A percentile compares a stretch with the other conserved stretches of the same genome.
phyloP scores from a whole-genome alignment of 345 rosid genomes.

The Rhizophora apiculata region DNA sequence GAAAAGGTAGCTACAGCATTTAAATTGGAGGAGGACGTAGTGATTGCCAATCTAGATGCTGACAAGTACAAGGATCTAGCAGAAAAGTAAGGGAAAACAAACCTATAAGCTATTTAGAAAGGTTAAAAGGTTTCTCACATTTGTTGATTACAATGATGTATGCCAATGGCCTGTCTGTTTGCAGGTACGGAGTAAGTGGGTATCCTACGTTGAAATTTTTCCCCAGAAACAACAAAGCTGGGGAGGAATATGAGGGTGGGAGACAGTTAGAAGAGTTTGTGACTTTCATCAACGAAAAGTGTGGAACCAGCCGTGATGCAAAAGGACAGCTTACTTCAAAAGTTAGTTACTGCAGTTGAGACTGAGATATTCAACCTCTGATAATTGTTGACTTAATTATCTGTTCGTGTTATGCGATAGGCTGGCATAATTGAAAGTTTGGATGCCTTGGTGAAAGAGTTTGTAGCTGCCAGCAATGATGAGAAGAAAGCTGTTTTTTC shows the following conservation, averaged over 20 bases:
- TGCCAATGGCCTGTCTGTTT: background rate
- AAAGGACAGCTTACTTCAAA: conserved; percentile 83
- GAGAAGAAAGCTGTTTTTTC: conserved; percentile 70
- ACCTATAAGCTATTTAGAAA: background rate
- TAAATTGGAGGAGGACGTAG: conserved; percentile 70
- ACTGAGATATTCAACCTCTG: background rate
- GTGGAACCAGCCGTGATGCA: conserved; percentile 79
- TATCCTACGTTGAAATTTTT: conserved; percentile 90
- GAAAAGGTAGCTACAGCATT: conserved; percentile 91
- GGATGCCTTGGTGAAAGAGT: conserved; percentile 76
- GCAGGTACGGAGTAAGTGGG: conserved; percentile 87
- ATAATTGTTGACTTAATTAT: background rate
- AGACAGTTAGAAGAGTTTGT: conserved; percentile 91
- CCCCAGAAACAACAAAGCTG: conserved; percentile 87
- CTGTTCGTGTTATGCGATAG: conserved; percentile 27
- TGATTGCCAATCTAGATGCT: conserved; percentile 89
- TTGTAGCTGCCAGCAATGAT: conserved; percentile 63
- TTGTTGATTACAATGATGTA: background rate
- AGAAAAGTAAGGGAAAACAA: conserved; percentile 59
- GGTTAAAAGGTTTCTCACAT: background rate
- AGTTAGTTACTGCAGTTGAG: conserved; percentile 29
- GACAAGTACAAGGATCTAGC: conserved; percentile 74
- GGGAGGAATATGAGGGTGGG: conserved; percentile 89
- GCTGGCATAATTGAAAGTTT: conserved; percentile 86
- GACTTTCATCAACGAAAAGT: conserved; percentile 73